Evolutionary conservation across 768 basidiomycete species (phyloP).

Genomic region (Pulveroboletus sp.): DNA sequence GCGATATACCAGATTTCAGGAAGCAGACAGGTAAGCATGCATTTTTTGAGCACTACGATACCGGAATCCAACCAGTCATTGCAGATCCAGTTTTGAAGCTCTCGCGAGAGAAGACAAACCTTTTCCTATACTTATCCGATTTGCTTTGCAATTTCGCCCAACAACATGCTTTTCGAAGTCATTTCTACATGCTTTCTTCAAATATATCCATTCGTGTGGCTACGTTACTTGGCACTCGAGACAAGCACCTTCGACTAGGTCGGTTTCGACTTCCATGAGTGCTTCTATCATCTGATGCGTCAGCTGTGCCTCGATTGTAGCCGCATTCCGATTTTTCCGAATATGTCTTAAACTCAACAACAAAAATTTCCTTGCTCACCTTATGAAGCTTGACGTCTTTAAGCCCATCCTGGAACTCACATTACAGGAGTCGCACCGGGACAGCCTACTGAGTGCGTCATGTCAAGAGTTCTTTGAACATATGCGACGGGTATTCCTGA

Average conservation of each 20-base stretch:
- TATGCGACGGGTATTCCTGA: conserved; percentile 70
- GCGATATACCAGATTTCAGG: conserved; percentile 67
- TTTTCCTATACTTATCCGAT: conserved; percentile 88
- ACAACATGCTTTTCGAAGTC: conserved; percentile 89
- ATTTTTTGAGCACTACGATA: background rate
- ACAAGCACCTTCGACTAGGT: conserved; percentile 94
- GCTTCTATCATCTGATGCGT: conserved; percentile 13
- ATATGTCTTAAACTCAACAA: conserved; percentile 81
- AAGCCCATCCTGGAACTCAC: conserved; percentile 81
- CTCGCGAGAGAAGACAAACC: conserved; percentile 72
- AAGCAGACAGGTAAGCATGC: conserved; percentile 38
- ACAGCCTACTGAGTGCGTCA: conserved; percentile 91
- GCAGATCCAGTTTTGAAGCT: conserved; percentile 53
- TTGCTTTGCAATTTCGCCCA: conserved; percentile 81
- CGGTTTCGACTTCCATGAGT: conserved; percentile 27
- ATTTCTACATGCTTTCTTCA: conserved; percentile 83
- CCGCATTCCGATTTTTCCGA: conserved; percentile 89
- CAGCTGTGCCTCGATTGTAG: conserved; percentile 38
- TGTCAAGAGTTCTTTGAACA: conserved; percentile 95
- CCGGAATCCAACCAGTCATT: background rate
- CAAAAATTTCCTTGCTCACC: conserved; percentile 62
- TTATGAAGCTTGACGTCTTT: conserved; percentile 82
- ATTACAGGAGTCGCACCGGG: conserved; percentile 75
- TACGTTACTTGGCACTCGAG: conserved; percentile 71
- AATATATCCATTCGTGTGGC: conserved; percentile 72